These are phyloP conservation scores for Trametes hirsuta DNA, from an alignment of 1,284 basidiomycete species.

Conservation along the genomic window DNA sequence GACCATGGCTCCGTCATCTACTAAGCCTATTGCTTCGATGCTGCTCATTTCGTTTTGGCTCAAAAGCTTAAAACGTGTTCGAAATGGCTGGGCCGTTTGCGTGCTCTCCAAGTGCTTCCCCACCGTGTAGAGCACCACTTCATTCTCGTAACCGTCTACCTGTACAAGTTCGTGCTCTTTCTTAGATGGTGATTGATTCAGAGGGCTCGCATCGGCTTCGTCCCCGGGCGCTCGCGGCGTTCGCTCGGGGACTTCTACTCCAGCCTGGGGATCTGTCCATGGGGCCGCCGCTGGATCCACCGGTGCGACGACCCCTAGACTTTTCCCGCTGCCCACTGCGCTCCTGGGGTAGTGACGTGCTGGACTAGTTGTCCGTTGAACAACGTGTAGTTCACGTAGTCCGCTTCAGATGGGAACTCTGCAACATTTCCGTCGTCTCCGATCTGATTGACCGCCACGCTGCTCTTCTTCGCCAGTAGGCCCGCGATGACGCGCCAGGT, in stretches of 20 bases:
- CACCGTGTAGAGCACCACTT: neutral
- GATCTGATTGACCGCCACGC: neutral
- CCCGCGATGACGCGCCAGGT: neutral
- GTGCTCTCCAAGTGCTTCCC: too few species aligned
- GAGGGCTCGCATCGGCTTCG: neutral
- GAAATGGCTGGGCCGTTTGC: neutral
- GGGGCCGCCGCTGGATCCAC: neutral
- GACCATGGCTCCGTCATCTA: constrained; percentile 38
- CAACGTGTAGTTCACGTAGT: too few species aligned
- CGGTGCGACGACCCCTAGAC: neutral
- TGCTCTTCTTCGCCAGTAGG: neutral
- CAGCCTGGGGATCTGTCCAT: neutral
- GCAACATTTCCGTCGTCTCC: too few species aligned
- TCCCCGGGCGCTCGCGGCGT: neutral
- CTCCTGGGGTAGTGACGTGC: too few species aligned
- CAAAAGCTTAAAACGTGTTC: neutral
- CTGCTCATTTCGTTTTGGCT: constrained; percentile 6
- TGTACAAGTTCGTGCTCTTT: neutral
- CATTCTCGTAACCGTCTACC: neutral
- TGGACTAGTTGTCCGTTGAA: too few species aligned
- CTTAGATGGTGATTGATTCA: neutral
- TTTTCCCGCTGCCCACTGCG: neutral
- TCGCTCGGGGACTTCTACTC: neutral
- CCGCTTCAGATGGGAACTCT: too few species aligned
- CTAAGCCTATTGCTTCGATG: constrained; percentile 14